Base-by-base conservation (phyloP, 2,329 filamentous ascomycete species). In the Sclerotinia minor region DNA sequence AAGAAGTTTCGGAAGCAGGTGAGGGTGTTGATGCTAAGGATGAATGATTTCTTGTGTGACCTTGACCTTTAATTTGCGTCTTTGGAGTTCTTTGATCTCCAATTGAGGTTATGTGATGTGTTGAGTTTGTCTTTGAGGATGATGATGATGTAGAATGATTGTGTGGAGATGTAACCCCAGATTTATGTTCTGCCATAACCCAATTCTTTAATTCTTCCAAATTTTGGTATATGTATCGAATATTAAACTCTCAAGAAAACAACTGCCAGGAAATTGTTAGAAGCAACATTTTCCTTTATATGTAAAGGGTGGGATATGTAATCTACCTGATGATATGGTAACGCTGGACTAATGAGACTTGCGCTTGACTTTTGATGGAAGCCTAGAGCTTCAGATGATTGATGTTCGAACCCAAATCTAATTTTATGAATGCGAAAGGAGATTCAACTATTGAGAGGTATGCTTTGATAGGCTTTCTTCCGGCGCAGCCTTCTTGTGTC, bases 151-250 rank as follows among this genome's bases (percentile, higher is more conserved):
- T 24, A 26, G 29, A 32, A 38, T 58, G 26, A 41, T 58, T 47
- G 21, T 21, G 13, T 49, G 21, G 15, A 58, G 21, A 52, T 52
- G 1, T 21, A 3, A 58, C 52, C 63, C 52, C 41, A 24, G 21
- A 49, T 65, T 35, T 26, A 65, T 21, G 21, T 58, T 59, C 41
- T 24, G 63, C 63, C 63, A 65, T 65, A 21, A 29, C 21, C 50
- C 29, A 58, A 35, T 17, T 47, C 24, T n/a, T 24, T 8, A 41
- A 44, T 17, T 32, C 17, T 54, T 35, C 15, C 47, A 54, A 52
- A n/a, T 21, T 41, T 38, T 5, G 13, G 8, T 17, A 52, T 38
- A 21, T 55, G 35, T 58, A 41, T 65, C 17, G 38, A 58, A 21
- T n/a, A 17, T 19, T 0, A 19, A n/a, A 26, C 35, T n/a, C 32